Conservation (phyloP, 306 rosid genomes). For the Sesbania bispinosa region DNA sequence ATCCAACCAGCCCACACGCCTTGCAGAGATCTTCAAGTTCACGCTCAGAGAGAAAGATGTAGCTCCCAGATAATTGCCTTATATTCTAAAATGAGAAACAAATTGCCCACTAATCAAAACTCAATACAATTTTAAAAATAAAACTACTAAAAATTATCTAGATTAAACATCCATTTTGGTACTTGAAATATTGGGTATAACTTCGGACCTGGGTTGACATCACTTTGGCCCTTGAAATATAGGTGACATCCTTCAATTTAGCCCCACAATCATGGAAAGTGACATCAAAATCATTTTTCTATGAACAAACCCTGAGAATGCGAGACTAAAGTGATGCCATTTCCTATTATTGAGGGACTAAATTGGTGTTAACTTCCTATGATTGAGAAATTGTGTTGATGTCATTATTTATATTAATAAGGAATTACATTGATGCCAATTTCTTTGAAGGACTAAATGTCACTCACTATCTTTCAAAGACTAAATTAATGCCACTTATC, state of each 20-base stretch:
- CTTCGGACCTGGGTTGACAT: not conserved
- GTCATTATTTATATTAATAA: not conserved
- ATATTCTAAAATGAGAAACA: slow-evolving; percentile 37
- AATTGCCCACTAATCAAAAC: slow-evolving; percentile 23
- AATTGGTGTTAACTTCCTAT: not conserved
- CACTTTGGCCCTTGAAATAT: not conserved
- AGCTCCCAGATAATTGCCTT: slow-evolving; percentile 54
- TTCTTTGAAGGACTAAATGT: not conserved
- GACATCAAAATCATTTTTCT: not conserved
- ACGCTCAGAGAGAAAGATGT: slow-evolving; percentile 49
- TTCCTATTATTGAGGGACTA: not conserved
- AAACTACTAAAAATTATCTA: not conserved
- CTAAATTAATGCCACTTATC: not conserved
- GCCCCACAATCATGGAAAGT: not conserved
- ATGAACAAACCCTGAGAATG: not conserved
- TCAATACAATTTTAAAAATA: not conserved
- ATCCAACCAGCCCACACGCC: slow-evolving; percentile 63
- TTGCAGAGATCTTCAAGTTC: slow-evolving; percentile 83
- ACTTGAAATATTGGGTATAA: not conserved
- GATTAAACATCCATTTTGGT: not conserved
- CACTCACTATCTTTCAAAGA: not conserved
- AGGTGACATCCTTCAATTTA: not conserved
- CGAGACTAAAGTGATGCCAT: not conserved
- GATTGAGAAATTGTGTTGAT: not conserved
- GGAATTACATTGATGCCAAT: not conserved